Evolutionary conservation across 78 protist species (phyloP), one percentile per base, ranked within the genome.

Genomic region (Isochrysis galbana): DNA sequence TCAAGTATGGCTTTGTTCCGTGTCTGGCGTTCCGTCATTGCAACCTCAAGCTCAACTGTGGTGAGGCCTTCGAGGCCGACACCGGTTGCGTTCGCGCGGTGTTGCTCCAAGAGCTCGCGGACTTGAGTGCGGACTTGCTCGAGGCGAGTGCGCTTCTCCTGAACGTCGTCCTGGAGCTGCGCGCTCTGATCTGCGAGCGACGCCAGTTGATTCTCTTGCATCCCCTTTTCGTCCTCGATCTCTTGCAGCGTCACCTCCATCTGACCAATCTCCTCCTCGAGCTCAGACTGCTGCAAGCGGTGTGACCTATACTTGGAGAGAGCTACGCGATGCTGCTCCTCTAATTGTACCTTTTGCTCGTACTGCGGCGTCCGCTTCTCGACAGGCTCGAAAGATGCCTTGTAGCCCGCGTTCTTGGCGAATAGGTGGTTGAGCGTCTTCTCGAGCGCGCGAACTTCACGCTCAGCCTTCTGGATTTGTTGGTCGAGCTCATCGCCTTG

Each of bases 401-500:
- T 38, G 86, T 77, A 80, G 23, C 29, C 88, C 19, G 88, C 55
- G 38, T 80, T 80, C 88, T 80, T 80, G 38, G 51, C 51, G 55
- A 41, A 41, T 19, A 84, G 89, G 11, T 84, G 61, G 34, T 32
- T 32, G 32, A 96, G 42, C 45, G 96, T 91, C 61, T 69, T 92
- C 29, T 94, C 91, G 70, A 96, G 90, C 47, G 55, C 89, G 5
- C 5, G 0, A 5, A 88, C 34, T 91, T 96, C 96, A 7, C 47
- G 39, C 78, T 88, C 92, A 22, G 36, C 80, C 46, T 34, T 32
- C 23, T 29, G 44, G 82, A 94, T 96, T 48, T 90, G 5, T 19
- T 25, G 36, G 44, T 94, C 93, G 51, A 96, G 77, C 70, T 42
- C 80, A 67, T 96, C 97, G 5, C 96, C 89, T 25, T 84, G 61